Base-by-base conservation (phyloP, 192 early-diverging fungal genomes). In the Ambispora gerdemannii region DNA sequence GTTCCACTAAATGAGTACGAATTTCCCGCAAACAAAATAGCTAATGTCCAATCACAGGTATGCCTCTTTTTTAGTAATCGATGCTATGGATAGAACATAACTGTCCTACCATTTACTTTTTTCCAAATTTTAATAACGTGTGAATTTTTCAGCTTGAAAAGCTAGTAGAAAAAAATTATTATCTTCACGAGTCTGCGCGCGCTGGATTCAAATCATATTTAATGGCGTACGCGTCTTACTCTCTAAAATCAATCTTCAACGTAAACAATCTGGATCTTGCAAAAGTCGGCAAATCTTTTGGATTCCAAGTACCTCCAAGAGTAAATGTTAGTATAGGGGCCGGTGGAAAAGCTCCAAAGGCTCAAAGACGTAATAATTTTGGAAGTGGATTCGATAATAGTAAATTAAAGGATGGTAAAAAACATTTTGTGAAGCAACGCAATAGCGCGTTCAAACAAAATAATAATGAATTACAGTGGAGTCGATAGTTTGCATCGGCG, bases 1-100 rank as follows among this genome's bases (percentile, higher is more conserved):
- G 94, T 98, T 0, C 98, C 96, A 6, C 84, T 99, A 70, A 97
- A 98, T 84, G 98, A 99, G 82, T 99, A 96, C 82, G 92, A 99
- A 79, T 98, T 99, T 84, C 95, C 95, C 50, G 79, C 83, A 1
- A 86, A 75, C 80, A 98, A 98, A 87, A 89, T 98, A 69, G 90
- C 96, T 76, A 98, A 98, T 77, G 92, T 99, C 25, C 95, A 99
- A 82, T 84, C 90, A 61, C 94, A 90, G 67, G 76, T 80, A 62
- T 43, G 38, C 15, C 38, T 43, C 15, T 43, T 43, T 43, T 15
- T 43, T 19, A 71, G 55, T 1, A 13, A 55, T 50, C 35, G 43
- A 24, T 28, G 32, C 20, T 4, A 24, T 13, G 7, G 20, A 13
- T 13, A 13, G 20, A 13, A 13, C 8, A 58, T 28, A 13, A 11